Evolutionary conservation across 441 rosid genomes (phyloP).

Genomic region (Syzygium malaccense): DNA sequence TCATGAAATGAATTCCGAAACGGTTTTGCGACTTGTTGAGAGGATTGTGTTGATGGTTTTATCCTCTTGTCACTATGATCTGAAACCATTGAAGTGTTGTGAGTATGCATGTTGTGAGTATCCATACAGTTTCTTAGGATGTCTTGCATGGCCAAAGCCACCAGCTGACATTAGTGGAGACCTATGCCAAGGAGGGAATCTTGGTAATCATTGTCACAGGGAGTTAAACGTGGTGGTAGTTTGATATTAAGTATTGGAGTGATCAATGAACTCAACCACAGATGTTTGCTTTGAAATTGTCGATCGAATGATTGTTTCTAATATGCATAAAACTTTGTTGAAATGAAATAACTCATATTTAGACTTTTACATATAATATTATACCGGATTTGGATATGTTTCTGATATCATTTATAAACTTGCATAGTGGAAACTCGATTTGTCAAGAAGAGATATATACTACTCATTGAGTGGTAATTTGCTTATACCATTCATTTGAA

Average conservation of each 20-base stretch:
- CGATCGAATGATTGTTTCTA: background rate
- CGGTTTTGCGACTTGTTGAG: background rate
- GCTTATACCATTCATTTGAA: too few species aligned
- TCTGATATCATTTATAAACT: too few species aligned
- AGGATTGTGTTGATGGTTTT: background rate
- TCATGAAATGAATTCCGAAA: too few species aligned
- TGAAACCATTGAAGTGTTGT: background rate
- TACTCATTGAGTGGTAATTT: too few species aligned
- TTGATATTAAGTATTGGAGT: background rate
- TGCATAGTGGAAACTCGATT: too few species aligned
- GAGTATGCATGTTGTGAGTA: background rate
- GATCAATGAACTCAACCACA: background rate
- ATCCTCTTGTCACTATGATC: background rate
- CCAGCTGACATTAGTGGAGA: background rate
- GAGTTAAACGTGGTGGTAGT: background rate
- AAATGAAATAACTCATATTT: too few species aligned
- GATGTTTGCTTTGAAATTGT: background rate
- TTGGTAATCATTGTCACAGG: background rate
- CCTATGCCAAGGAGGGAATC: background rate
- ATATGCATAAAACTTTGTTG: too few species aligned
- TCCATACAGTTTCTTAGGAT: background rate
- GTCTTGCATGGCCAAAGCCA: background rate
- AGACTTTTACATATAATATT: background rate
- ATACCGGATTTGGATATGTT: too few species aligned
- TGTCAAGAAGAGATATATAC: too few species aligned